These are phyloP conservation scores for Apiospora malaysiana DNA, from an alignment of 2,329 filamentous ascomycete genomes.

Conservation along the genomic window DNA sequence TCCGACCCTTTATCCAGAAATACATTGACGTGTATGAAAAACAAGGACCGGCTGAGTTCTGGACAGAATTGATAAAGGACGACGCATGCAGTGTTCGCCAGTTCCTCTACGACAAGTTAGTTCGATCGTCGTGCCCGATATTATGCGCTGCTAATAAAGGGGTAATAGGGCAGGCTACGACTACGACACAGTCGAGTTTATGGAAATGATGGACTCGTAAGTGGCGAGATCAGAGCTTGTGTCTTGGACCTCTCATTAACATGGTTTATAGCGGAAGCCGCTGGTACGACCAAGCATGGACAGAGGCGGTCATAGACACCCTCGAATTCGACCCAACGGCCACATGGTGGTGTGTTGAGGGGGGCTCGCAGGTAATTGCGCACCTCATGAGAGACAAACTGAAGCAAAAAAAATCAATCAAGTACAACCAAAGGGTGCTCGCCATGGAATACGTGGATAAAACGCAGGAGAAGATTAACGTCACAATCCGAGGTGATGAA, in stretches of 20 bases:
- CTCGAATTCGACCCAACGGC: constrained; percentile 27
- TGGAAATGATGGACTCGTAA: constrained; percentile 23
- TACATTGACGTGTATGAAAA: no score
- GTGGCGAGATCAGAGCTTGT: no score
- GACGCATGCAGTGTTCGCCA: constrained; percentile 26
- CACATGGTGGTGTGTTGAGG: constrained; percentile 28
- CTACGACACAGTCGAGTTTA: constrained; percentile 23
- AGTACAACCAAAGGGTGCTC: constrained; percentile 22
- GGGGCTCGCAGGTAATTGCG: constrained; percentile 27
- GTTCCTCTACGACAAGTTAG: background rate
- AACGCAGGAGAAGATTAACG: background rate
- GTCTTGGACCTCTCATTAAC: background rate
- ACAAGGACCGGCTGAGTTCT: no score
- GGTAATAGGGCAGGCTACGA: background rate
- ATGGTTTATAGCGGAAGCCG: constrained; percentile 23
- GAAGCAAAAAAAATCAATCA: background rate
- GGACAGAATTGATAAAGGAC: no score
- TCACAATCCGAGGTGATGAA: background rate
- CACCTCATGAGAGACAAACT: constrained; percentile 17
- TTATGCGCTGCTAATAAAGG: background rate
- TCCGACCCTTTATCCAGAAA: no score
- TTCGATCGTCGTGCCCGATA: background rate
- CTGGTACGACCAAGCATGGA: constrained; percentile 30
- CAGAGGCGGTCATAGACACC: constrained; percentile 28
- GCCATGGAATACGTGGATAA: background rate